phyloP scores from a whole-genome alignment of 176 grass and related monocot species.

The Ensete ventricosum region DNA sequence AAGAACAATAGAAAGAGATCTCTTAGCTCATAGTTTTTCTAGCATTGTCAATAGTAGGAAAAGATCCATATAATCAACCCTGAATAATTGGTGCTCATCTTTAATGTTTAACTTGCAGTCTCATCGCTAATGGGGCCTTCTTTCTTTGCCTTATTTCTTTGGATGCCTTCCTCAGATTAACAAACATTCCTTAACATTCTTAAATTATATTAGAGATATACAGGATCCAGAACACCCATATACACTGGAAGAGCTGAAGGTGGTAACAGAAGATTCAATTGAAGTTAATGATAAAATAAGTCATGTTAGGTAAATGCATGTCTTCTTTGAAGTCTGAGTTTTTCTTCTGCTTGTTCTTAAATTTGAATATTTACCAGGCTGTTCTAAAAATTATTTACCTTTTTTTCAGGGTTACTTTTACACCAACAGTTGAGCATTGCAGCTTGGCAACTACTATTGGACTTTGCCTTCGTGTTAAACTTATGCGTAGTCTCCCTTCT shows the following conservation, averaged over 20 bases:
- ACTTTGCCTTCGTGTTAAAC: constrained; percentile 86
- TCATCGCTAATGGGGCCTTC: too few species aligned
- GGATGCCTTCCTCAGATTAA: not conserved
- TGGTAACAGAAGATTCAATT: constrained; percentile 65
- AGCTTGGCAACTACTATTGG: constrained; percentile 92
- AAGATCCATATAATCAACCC: too few species aligned
- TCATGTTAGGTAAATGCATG: constrained; percentile 48
- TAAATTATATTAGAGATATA: constrained; percentile 99
- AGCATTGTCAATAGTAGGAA: too few species aligned
- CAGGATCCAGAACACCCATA: constrained; percentile 92
- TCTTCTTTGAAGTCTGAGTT: constrained; percentile 10
- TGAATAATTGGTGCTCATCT: too few species aligned
- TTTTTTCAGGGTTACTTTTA: constrained; percentile 73
- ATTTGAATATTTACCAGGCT: not conserved
- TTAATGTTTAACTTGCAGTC: too few species aligned
- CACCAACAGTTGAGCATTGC: constrained; percentile 92
- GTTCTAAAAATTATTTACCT: not conserved
- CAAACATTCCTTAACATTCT: constrained; percentile 45
- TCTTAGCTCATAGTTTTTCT: too few species aligned
- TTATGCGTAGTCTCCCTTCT: constrained; percentile 80
- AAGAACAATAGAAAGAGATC: too few species aligned
- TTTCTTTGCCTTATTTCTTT: too few species aligned
- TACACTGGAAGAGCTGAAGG: constrained; percentile 89
- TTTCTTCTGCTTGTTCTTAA: not conserved
- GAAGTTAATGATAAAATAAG: constrained; percentile 54